Percentiles rank a stretch among this genome's conserved stretches.
Evolutionary conservation across 2,329 filamentous ascomycete species (phyloP).

Genomic region (Microdochium bolleyi): DNA sequence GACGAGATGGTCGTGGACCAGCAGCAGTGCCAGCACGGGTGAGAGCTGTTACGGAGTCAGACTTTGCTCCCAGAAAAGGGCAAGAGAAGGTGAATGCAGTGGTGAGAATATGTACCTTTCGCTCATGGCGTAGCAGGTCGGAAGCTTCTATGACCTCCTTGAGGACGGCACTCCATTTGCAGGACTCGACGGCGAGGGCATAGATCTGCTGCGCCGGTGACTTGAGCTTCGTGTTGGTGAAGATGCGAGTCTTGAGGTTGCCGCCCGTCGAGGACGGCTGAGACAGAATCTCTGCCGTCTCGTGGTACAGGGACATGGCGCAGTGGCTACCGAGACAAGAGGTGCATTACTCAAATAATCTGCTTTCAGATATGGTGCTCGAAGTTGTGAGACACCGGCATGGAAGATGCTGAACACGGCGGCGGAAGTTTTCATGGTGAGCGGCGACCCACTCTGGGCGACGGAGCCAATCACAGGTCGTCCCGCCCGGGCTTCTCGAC

Average conservation of each 20-base stretch:
- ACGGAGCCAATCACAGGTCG: no score
- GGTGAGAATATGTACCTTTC: slow-evolving; percentile 55
- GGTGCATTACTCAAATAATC: no score
- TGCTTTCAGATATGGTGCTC: no score
- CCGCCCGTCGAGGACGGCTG: slow-evolving; percentile 59
- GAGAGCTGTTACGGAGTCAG: slow-evolving; percentile 51
- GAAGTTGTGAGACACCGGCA: background rate
- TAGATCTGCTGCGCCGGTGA: slow-evolving; percentile 77
- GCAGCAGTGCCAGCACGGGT: slow-evolving; percentile 69
- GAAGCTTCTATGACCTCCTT: slow-evolving; percentile 85
- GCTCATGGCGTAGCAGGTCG: slow-evolving; percentile 69
- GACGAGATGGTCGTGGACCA: slow-evolving; percentile 80
- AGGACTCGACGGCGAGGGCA: slow-evolving; percentile 75
- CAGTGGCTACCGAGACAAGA: background rate
- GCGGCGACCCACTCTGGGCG: no score
- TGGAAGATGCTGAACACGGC: no score
- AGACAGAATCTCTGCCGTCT: slow-evolving; percentile 70
- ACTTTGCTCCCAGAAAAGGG: slow-evolving; percentile 20
- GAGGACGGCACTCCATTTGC: slow-evolving; percentile 83
- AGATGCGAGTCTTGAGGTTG: slow-evolving; percentile 81
- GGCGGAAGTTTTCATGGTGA: no score
- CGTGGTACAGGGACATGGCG: slow-evolving; percentile 88
- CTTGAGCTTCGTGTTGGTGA: slow-evolving; percentile 65
- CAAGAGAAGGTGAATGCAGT: background rate
- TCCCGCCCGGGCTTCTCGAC: no score